Percentiles rank a stretch among this genome's conserved stretches.
These are phyloP conservation scores for Phoenix roebelenii DNA, from an alignment of 176 grass and related monocot species.

Conservation along the genomic window DNA sequence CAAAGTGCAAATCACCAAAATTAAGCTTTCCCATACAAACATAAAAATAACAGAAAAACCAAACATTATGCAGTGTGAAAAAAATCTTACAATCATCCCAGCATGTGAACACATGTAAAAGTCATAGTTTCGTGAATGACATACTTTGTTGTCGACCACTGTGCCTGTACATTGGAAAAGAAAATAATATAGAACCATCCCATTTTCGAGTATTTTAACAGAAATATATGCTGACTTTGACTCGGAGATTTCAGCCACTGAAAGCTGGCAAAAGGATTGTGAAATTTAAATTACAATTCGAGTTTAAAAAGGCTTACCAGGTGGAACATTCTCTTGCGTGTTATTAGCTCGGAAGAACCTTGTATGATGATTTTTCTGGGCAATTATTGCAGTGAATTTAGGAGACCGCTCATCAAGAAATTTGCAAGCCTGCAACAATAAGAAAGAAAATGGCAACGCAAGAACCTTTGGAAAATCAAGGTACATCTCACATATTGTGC, in stretches of 20 bases:
- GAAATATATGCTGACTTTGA: too few relatives aligned
- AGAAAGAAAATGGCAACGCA: not conserved
- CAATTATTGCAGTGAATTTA: constrained; percentile 73
- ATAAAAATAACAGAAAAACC: not conserved
- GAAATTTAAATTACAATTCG: too few relatives aligned
- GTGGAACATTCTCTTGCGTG: constrained; percentile 57
- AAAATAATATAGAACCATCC: too few relatives aligned
- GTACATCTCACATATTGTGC: too few relatives aligned
- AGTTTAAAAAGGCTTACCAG: constrained; percentile 33
- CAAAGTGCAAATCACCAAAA: not conserved
- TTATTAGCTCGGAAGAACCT: constrained; percentile 62
- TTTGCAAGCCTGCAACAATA: constrained; percentile 57
- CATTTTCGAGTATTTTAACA: too few relatives aligned
- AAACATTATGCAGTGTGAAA: not conserved
- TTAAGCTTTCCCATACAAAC: not conserved
- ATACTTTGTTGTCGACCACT: constrained; percentile 68
- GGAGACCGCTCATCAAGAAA: constrained; percentile 66
- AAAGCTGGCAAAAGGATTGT: too few relatives aligned
- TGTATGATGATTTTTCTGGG: constrained; percentile 87
- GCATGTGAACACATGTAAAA: constrained; percentile 96
- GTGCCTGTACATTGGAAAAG: constrained; percentile 39
- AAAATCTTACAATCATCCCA: constrained; percentile 71
- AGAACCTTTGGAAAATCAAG: too few relatives aligned
- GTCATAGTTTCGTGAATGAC: constrained; percentile 81
- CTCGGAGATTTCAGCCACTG: too few relatives aligned